A percentile compares a stretch with the other conserved stretches of the same genome.
These are phyloP conservation scores for Endocarpon pusillum DNA, from an alignment of 495 filamentous ascomycete species.

Conservation along the genomic window DNA sequence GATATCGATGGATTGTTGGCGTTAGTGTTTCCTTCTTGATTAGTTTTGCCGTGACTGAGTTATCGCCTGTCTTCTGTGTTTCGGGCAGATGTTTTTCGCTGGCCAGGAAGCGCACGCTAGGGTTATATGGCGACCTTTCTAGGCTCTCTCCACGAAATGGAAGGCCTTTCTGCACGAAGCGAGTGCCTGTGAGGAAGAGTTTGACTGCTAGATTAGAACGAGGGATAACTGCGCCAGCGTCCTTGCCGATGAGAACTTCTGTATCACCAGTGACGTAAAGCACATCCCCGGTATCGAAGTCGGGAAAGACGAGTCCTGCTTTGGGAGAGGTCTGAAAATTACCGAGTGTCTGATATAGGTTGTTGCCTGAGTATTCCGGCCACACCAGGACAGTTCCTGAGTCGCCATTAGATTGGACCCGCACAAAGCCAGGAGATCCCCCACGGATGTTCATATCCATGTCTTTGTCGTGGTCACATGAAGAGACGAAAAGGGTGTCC, in stretches of 20 bases:
- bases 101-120: constrained; percentile 35
- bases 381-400: constrained; percentile 40
- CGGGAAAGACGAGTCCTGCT: constrained; percentile 49
- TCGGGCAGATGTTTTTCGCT: constrained; percentile 24
- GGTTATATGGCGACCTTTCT: constrained; percentile 54
- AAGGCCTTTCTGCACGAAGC: constrained; percentile 44
- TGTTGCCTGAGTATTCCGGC: constrained; percentile 69
- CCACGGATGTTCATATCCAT: constrained; percentile 84
- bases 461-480: constrained; percentile 35
- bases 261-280: constrained; percentile 53
- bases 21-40: constrained; percentile 38
- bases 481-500: constrained; percentile 64
- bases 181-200: constrained; percentile 39
- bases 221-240: constrained; percentile 40
- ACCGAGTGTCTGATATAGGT: constrained; percentile 65
- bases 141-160: constrained; percentile 40
- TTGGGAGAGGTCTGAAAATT: constrained; percentile 48
- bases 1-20: constrained; percentile 43
- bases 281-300: constrained; percentile 51
- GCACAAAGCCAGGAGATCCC: constrained; percentile 55
- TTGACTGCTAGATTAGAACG: constrained; percentile 55
- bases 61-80: constrained; percentile 7
- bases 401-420: constrained; percentile 35
- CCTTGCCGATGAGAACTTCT: constrained; percentile 42
- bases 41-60: constrained; percentile 29